Percentiles rank a stretch among this genome's conserved stretches.
Evolutionary conservation across 345 rosid genomes (phyloP).

Genomic region (Zanthoxylum bungeanum): DNA sequence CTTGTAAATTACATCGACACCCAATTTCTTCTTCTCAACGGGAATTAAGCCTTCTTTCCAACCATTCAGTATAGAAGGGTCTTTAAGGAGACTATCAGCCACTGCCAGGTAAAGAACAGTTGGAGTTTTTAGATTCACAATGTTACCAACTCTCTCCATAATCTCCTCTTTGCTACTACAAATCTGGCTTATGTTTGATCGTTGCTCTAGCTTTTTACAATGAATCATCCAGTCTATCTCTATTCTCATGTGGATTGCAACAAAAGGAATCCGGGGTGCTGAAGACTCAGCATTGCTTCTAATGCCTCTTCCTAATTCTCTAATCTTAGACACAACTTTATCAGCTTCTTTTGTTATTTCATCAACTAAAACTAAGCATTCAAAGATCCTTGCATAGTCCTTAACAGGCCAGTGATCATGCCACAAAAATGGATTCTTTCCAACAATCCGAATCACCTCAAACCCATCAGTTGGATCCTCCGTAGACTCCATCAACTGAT

Average conservation of each 20-base stretch:
- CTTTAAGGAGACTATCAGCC: slow-evolving; percentile 79
- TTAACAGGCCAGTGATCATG: slow-evolving; percentile 97
- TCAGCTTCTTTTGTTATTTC: slow-evolving; percentile 76
- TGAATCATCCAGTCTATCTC: slow-evolving; percentile 99
- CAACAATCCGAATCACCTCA: slow-evolving; percentile 65
- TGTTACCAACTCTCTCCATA: slow-evolving; percentile 68
- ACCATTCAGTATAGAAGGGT: slow-evolving; percentile 61
- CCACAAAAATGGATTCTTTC: slow-evolving; percentile 95
- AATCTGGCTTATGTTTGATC: slow-evolving; percentile 55
- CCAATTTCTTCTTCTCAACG: slow-evolving; percentile 82
- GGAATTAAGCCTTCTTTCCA: slow-evolving; percentile 81
- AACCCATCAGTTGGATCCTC: slow-evolving; percentile 42
- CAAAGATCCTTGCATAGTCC: slow-evolving; percentile 85
- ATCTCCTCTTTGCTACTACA: slow-evolving; percentile 93
- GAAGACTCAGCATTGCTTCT: slow-evolving; percentile 17
- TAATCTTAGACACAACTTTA: slow-evolving; percentile 65
- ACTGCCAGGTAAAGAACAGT: slow-evolving; percentile 78
- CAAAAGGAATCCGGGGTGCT: slow-evolving; percentile 30
- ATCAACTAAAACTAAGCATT: slow-evolving; percentile 74
- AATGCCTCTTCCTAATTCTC: slow-evolving; percentile 49
- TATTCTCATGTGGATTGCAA: slow-evolving; percentile 96
- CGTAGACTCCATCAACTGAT: slow-evolving; percentile 51
- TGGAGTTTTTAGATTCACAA: slow-evolving; percentile 42
- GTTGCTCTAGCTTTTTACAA: slow-evolving; percentile 83
- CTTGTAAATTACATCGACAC: slow-evolving; percentile 60